These are phyloP conservation scores for Spongospora subterranea DNA, from an alignment of 208 protist species.

Conservation along the genomic window DNA sequence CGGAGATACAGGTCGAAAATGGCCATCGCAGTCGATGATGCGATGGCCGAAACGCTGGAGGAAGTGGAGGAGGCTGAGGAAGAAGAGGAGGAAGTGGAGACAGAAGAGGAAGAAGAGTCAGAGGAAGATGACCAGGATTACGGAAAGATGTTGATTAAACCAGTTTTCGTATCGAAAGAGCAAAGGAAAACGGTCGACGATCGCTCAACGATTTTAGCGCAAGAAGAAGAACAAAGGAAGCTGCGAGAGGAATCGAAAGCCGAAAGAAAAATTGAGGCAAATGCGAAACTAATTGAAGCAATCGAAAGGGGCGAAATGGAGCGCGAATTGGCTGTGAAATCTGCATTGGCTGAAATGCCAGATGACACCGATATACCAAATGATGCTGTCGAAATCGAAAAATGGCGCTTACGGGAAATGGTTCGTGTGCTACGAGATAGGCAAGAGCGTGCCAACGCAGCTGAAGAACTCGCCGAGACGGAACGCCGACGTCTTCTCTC, in stretches of 20 bases:
- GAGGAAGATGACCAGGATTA: constrained; percentile 33
- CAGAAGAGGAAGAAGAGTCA: background rate
- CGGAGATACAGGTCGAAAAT: background rate
- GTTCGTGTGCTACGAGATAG: constrained; percentile 19
- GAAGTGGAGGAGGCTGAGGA: background rate
- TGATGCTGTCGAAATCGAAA: constrained; percentile 20
- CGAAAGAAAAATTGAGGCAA: background rate
- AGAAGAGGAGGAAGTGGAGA: constrained; percentile 47
- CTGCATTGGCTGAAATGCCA: background rate
- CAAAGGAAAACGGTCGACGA: background rate
- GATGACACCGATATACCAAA: constrained; percentile 45
- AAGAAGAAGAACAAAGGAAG: background rate
- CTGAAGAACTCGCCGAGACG: background rate
- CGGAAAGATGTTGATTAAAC: background rate
- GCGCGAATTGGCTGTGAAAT: background rate
- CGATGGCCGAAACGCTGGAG: background rate
- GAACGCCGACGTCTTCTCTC: background rate
- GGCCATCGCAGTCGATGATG: background rate
- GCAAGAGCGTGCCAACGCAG: background rate
- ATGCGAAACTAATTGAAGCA: background rate
- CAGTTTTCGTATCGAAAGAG: constrained; percentile 1
- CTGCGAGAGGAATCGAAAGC: background rate
- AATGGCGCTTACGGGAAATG: constrained; percentile 39
- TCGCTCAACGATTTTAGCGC: background rate
- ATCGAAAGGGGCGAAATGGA: background rate